Percentiles rank a stretch among this genome's conserved stretches.
These are phyloP conservation scores for Globisporangium lucens DNA, from an alignment of 352 stramenopile genomes.

Conservation along the genomic window DNA sequence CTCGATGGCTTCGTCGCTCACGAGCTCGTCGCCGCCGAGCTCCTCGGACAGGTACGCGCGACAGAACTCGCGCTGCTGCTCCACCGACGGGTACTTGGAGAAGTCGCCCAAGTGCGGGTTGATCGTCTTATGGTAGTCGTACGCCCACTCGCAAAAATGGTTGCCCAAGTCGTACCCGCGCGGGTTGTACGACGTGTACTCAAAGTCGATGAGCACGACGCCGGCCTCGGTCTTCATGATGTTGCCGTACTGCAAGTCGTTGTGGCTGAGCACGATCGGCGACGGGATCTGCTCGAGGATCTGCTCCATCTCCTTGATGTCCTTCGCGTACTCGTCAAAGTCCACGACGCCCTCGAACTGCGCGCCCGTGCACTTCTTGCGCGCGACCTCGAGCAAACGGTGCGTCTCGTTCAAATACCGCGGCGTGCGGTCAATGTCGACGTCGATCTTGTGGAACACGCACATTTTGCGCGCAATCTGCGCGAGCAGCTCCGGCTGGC, in stretches of 20 bases:
- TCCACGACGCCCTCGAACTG: slow-evolving; percentile 48
- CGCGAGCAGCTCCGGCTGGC: slow-evolving; percentile 36
- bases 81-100: slow-evolving; percentile 56
- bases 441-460: slow-evolving; percentile 65
- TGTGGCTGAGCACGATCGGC: slow-evolving; percentile 87
- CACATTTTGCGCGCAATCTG: slow-evolving; percentile 66
- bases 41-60: slow-evolving; percentile 61
- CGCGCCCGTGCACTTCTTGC: slow-evolving; percentile 45
- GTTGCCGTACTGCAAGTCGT: slow-evolving; percentile 93
- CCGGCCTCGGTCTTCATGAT: slow-evolving; percentile 74
- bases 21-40: slow-evolving; percentile 30
- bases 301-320: slow-evolving; percentile 60
- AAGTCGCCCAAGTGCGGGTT: slow-evolving; percentile 78
- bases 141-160: slow-evolving; percentile 90
- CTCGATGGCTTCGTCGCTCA: slow-evolving; percentile 60
- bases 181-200: slow-evolving; percentile 92
- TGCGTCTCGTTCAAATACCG: slow-evolving; percentile 57
- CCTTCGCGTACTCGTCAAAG: slow-evolving; percentile 36
- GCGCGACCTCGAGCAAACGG: slow-evolving; percentile 54
- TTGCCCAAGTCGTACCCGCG: slow-evolving; percentile 91
- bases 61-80: slow-evolving; percentile 71
- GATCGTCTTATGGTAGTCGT: slow-evolving; percentile 82
- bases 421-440: slow-evolving; percentile 57
- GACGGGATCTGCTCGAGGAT: slow-evolving; percentile 57
- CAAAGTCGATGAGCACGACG: slow-evolving; percentile 92